Evolutionary conservation across 1,284 basidiomycete species (phyloP), one percentile per base, ranked within the genome.

Genomic region (Apiotrichum brassicae): DNA sequence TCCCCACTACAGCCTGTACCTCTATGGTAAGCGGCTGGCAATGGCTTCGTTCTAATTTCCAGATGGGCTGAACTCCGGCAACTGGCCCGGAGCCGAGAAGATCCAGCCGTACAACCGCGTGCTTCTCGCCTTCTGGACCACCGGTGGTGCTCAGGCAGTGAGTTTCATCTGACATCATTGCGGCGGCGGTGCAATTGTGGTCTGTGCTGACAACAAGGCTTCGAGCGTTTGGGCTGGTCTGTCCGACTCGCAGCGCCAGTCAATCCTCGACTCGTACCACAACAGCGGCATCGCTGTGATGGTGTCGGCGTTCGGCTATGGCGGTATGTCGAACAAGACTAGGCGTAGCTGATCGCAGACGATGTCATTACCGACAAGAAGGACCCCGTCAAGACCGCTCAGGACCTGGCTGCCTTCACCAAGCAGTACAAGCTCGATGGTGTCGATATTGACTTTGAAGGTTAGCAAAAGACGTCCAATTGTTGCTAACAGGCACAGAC

Each of bases 391-490:
- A 42, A 50, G 13, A 58, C 57, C 1, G 75, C 74, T 14, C 57
- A 64, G 41, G 49, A 55, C 16, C 57, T 76, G 13, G 75, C 74
- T 0, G 43, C 51, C 7, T 76, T 60, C 48, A 73, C 75, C 45
- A 71, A 70, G 53, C 43, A 69, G 37, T 73, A 76, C 60, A 65
- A 64, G 14, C 58, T 78, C 8, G 76, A 78, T 54, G 77, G 77
- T 35, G 75, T 78, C n/a, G 77, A 78, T 48, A 71, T 78, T 49
- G 76, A 78, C 57, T 76, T 74, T 52, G 77, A 76, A 62, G 65
- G 57, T 57, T 41, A 30, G 49, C 28, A 11, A 14, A 30, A 30
- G 11, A 30, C 5, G 28, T 30, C 28, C 28, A 9, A 9, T 14
- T 30, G 5, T n/a, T n/a, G n/a, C n/a, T n/a, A n/a, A n/a, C n/a